Percentiles rank a stretch among this genome's conserved stretches.
Evolutionary conservation across 2,329 filamentous ascomycete genomes (phyloP).

Genomic region (Fusarium piperis): DNA sequence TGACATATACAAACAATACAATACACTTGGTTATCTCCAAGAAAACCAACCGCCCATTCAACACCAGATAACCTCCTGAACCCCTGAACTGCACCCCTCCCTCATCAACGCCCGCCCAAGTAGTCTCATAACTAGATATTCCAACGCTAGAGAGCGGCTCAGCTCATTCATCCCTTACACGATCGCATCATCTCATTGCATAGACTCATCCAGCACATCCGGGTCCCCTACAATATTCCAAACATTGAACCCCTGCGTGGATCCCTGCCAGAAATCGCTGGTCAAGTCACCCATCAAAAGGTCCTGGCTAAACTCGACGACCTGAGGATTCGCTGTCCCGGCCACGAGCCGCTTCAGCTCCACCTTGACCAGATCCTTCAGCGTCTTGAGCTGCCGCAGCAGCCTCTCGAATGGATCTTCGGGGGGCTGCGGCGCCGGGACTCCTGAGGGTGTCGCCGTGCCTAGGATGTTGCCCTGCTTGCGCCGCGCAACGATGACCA

Average conservation of each 20-base stretch:
- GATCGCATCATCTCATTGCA: background rate
- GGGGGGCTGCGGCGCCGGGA: constrained; percentile 15
- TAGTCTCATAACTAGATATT: background rate
- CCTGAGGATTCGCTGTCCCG: constrained; percentile 29
- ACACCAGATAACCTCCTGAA: background rate
- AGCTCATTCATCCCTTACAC: background rate
- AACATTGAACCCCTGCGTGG: constrained; percentile 35
- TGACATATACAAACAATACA: background rate
- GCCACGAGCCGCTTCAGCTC: constrained; percentile 43
- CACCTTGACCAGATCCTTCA: constrained; percentile 45
- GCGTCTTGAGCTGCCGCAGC: constrained; percentile 44
- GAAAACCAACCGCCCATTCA: background rate
- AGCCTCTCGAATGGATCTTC: constrained; percentile 49
- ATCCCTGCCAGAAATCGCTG: constrained; percentile 41
- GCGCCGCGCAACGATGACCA: constrained; percentile 43
- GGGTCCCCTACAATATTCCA: constrained; percentile 44
- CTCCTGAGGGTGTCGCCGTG: constrained; percentile 3
- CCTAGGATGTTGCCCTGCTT: constrained; percentile 38
- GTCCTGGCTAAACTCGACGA: constrained; percentile 35
- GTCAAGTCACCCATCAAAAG: constrained; percentile 36
- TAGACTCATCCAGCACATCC: constrained; percentile 31
- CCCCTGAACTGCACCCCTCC: background rate
- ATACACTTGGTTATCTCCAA: constrained; percentile 9
- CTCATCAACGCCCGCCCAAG: background rate
- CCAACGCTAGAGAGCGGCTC: background rate